phyloP scores from a whole-genome alignment of 2,329 filamentous ascomycete genomes.

The Phaeosphaeria sp. region DNA sequence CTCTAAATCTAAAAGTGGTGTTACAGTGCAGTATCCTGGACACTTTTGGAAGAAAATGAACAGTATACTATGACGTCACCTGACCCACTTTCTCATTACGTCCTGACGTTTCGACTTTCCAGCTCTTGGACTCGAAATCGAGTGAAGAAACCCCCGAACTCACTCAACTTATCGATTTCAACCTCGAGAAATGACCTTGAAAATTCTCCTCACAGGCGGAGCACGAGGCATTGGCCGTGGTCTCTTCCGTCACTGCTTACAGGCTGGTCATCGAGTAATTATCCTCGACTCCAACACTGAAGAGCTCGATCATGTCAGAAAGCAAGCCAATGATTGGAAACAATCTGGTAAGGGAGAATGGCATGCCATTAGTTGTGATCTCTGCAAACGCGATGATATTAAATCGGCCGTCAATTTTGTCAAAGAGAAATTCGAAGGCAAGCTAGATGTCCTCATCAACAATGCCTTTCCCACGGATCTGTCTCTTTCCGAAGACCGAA shows the following conservation, averaged over 20 bases:
- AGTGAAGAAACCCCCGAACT: too few species aligned
- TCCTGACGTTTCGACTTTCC: too few species aligned
- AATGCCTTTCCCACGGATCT: constrained; percentile 43
- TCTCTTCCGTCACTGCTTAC: constrained; percentile 52
- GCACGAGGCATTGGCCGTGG: constrained; percentile 56
- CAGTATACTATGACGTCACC: not conserved
- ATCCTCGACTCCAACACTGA: constrained; percentile 53
- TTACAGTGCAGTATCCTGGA: too few species aligned
- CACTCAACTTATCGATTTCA: not conserved
- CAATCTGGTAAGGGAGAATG: constrained; percentile 17
- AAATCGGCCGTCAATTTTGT: constrained; percentile 45
- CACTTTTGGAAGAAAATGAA: too few species aligned
- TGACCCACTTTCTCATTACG: not conserved
- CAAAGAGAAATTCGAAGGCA: constrained; percentile 43
- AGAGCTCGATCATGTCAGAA: constrained; percentile 48
- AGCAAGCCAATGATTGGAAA: constrained; percentile 35
- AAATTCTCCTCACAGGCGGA: constrained; percentile 51
- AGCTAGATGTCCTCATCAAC: constrained; percentile 44
- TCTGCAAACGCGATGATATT: constrained; percentile 48
- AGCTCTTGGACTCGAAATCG: too few species aligned
- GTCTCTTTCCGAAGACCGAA: constrained; percentile 27
- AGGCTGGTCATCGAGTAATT: constrained; percentile 53
- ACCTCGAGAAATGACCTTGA: constrained; percentile 12
- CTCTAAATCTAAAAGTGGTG: too few species aligned
- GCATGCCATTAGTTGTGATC: constrained; percentile 44